Conservation (phyloP, 1,139 yeast genomes). For the Lodderomyces oxycetoniae region DNA sequence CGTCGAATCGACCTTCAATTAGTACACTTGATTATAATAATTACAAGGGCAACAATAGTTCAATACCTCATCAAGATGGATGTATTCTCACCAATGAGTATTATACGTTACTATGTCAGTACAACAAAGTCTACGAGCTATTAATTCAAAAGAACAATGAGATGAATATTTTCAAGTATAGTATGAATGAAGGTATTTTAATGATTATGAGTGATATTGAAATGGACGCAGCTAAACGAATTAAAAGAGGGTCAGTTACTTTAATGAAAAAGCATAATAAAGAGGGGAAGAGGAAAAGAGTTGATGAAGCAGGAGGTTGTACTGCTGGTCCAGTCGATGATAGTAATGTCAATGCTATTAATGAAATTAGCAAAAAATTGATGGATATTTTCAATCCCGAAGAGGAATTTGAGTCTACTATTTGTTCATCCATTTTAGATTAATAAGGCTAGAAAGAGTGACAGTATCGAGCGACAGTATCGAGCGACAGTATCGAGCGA, state of each 20-base stretch:
- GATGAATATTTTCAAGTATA: constrained; percentile 10
- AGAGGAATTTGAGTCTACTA: constrained; percentile 13
- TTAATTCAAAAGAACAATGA: constrained; percentile 11
- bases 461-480: too few relatives aligned
- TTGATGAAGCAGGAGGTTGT: neutral
- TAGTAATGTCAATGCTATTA: neutral
- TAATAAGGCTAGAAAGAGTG: too few relatives aligned
- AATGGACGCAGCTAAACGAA: neutral
- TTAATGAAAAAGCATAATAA: neutral
- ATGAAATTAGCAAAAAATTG: constrained; percentile 8
- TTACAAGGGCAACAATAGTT: neutral
- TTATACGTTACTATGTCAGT: constrained; percentile 10
- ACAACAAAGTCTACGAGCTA: constrained; percentile 9
- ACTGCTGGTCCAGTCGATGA: neutral
- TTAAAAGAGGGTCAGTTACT: neutral
- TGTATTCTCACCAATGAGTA: constrained; percentile 6
- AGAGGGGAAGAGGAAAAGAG: neutral
- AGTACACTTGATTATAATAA: too few relatives aligned
- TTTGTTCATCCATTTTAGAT: constrained; percentile 1
- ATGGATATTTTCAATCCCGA: constrained; percentile 12
- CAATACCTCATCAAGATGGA: neutral
- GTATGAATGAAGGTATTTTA: constrained; percentile 7
- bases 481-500: too few relatives aligned
- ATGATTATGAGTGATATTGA: neutral
- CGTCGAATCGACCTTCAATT: too few relatives aligned